Base-by-base conservation (phyloP, 805 yeast genomes). In the Wickerhamomyces canadensis region DNA sequence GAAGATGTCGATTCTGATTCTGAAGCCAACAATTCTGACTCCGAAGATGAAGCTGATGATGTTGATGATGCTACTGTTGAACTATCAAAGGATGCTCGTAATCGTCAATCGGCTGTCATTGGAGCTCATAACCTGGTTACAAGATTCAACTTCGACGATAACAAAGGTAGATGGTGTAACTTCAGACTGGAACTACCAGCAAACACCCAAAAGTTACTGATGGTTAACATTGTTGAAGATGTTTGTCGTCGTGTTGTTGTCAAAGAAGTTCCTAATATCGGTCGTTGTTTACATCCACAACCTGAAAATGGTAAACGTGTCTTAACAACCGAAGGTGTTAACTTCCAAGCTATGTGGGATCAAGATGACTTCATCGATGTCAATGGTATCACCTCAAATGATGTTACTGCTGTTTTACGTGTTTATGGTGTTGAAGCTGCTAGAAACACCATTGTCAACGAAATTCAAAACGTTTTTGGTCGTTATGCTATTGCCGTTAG, bases 381-480 rank as follows among this genome's bases (percentile, higher is more conserved):
- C 45, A 84, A 93, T 59, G 82, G 80, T 41, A 85, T 93, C 53
- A 74, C 84, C 2, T 88, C 97, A 8, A 93, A 93, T 71, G 98
- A 93, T 65, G 81, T 93, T 48, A 80, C 85, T 27, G 86, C 96
- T 14, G 96, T 93, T 3, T 71, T 94, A 54, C 75, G 71, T 48
- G 86, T 95, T 0, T 93, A 93, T 55, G 99, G 99, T 61, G 98
- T 91, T 36, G 99, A 94, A 67, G 98, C 98, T 34, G 99, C 99
- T 16, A 78, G 98, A 64, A 87, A 88, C 62, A 93, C 98, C 24
- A 85, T 93, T 68, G 98, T 88, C 22, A 82, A 86, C 55, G 99
- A 93, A 72, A 85, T 93, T 61, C 84, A 85, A 65, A 84, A 86
- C 52, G 99, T 93, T 52, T 93, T 93, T 77, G 86, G 87, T 43